These are phyloP conservation scores for Phylloporus rhodoxanthus DNA, from an alignment of 768 basidiomycete species.

Conservation along the genomic window DNA sequence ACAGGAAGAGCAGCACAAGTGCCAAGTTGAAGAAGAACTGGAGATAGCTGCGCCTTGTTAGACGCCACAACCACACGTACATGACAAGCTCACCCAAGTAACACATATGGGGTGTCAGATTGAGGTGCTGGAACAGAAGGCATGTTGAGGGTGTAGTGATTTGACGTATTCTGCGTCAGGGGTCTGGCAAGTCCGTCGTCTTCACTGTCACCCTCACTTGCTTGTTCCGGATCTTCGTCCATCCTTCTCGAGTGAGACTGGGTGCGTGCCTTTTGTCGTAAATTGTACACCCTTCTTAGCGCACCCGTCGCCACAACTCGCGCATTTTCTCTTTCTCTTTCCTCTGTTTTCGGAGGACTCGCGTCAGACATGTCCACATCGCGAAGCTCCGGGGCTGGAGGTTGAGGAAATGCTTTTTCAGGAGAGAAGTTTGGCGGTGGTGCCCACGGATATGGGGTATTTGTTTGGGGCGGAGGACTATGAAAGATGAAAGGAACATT, in stretches of 20 bases:
- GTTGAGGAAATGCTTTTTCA: constrained; percentile 52
- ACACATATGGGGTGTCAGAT: constrained; percentile 71
- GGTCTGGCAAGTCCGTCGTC: constrained; percentile 38
- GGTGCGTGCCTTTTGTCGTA: constrained; percentile 46
- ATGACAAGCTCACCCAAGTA: constrained; percentile 63
- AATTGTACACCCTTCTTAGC: constrained; percentile 58
- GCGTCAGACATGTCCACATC: constrained; percentile 75
- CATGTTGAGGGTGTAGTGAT: constrained; percentile 82
- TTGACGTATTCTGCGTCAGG: constrained; percentile 53
- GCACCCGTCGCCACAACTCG: constrained; percentile 59
- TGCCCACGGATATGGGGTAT: constrained; percentile 52
- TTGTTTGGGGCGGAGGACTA: constrained; percentile 40
- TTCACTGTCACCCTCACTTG: constrained; percentile 44
- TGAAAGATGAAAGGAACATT: constrained; percentile 73
- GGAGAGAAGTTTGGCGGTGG: constrained; percentile 60
- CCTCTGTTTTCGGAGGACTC: constrained; percentile 52
- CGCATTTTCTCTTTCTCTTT: constrained; percentile 35
- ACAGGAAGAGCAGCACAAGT: constrained; percentile 76
- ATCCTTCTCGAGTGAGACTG: constrained; percentile 20
- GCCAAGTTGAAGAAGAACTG: constrained; percentile 94
- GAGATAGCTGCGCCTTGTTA: constrained; percentile 55
- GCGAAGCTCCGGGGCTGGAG: constrained; percentile 40
- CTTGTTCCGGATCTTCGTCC: constrained; percentile 30
- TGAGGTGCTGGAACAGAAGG: constrained; percentile 50
- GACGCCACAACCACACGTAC: constrained; percentile 9